These are phyloP conservation scores for Thamnidium elegans DNA, from an alignment of 192 early-diverging fungal genomes.

Conservation along the genomic window DNA sequence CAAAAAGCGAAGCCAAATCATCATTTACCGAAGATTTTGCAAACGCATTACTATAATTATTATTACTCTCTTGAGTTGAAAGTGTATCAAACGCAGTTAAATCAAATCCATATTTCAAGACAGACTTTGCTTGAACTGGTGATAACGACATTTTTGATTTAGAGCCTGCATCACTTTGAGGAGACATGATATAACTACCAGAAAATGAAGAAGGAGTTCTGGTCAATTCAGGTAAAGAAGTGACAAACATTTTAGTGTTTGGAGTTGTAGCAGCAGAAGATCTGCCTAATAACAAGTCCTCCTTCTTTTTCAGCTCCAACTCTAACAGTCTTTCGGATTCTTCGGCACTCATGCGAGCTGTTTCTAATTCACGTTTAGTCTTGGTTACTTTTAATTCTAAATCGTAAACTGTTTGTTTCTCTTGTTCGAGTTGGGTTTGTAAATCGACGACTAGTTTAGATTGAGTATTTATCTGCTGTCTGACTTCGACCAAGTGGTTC, in stretches of 20 bases:
- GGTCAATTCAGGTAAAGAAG: constrained; percentile 4
- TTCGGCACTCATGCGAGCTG: not conserved
- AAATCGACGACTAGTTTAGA: not conserved
- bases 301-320: not conserved
- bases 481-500: too few relatives aligned
- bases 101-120: constrained; percentile 36
- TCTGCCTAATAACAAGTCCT: not conserved
- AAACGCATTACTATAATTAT: not conserved
- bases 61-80: not conserved
- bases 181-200: not conserved
- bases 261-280: not conserved
- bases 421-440: not conserved
- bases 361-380: not conserved
- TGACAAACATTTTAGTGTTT: not conserved
- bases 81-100: constrained; percentile 23
- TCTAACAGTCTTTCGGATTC: not conserved
- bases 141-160: not conserved
- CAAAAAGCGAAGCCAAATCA: constrained; percentile 22
- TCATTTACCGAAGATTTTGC: constrained; percentile 13
- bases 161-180: not conserved
- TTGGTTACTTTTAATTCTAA: not conserved
- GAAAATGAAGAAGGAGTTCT: not conserved
- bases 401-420: not conserved
- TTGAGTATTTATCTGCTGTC: not conserved
- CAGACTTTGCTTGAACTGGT: not conserved